Evolutionary conservation across 2,329 filamentous ascomycete species (phyloP), one percentile per base, ranked within the genome.

Genomic region (Neophaeococcomyces mojaviensis): DNA sequence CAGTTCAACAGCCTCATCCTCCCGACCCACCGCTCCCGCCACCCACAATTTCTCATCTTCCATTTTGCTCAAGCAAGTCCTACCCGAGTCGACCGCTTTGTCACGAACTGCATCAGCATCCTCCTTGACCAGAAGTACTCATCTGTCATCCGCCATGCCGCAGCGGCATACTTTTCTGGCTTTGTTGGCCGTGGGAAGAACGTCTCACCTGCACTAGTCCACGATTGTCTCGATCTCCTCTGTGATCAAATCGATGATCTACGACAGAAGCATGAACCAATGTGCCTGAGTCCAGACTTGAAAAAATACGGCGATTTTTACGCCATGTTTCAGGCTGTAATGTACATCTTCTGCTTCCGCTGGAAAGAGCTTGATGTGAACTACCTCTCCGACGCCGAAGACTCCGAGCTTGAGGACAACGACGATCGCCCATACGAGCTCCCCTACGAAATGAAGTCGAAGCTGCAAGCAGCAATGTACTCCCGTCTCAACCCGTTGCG

Each of bases 291-390:
- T 2, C 92, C 92, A 0, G 88, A 98, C 62, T 76, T 94, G 47
- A 81, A 83, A 51, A 82, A 84, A 38, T 95, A 90, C 61, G 80
- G 82, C 39, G 79, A 84, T 12, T 95, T 94, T 66, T 96, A 96
- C 64, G 82, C 86, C 15, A 80, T 88, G 39, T 81, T 85, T n/a
- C 89, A 96, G 64, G 88, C 88, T 1, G 73, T 94, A 2, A 77
- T 96, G 19, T 96, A 96, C 69, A 90, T 94, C 49, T 96, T 94
- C 67, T 98, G 92, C 71, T 98, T 98, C 72, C 82, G 92, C 46
- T 98, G 92, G 92, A 84, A 88, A 50, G 90, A 97, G 59, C 73
- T 98, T 38, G 77, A 76, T 3, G 32, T 50, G 12, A 44, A 34
- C 19, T 54, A 50, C 9, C 47, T 48, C 15, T 71, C 77, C 2